phyloP scores from a whole-genome alignment of 192 early-diverging fungal genomes.

The Coemansia sp. region DNA sequence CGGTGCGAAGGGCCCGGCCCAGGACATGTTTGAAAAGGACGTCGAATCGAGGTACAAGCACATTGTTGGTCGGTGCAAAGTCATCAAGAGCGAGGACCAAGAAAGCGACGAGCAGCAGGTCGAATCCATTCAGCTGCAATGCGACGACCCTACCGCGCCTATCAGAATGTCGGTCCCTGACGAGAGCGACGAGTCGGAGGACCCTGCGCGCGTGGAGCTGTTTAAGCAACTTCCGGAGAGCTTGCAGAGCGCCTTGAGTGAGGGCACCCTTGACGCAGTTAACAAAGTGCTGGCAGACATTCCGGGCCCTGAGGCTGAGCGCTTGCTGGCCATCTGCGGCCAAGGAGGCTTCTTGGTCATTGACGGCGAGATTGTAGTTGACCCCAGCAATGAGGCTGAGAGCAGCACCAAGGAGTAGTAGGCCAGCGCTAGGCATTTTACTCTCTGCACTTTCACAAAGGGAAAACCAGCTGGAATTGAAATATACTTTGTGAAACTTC shows the following conservation, averaged over 20 bases:
- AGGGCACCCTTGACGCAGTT: conserved; percentile 75
- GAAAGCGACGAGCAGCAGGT: conserved; percentile 42
- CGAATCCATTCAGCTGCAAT: conserved; percentile 71
- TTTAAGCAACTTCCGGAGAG: conserved; percentile 65
- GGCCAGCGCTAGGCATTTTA: too few species aligned
- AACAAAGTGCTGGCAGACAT: conserved; percentile 75
- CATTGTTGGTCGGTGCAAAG: conserved; percentile 71
- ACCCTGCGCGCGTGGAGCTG: conserved; percentile 60
- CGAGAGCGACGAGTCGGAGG: conserved; percentile 47
- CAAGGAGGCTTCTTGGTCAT: conserved; percentile 64
- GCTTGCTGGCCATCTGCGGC: conserved; percentile 67
- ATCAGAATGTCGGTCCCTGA: conserved; percentile 66
- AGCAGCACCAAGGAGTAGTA: background rate
- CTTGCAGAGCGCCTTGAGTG: conserved; percentile 72
- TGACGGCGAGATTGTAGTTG: conserved; percentile 43
- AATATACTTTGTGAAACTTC: too few species aligned
- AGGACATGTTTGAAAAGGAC: conserved; percentile 79
- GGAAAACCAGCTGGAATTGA: too few species aligned
- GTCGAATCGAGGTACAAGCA: conserved; percentile 79
- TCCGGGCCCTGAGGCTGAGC: conserved; percentile 67
- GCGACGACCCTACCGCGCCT: conserved; percentile 63
- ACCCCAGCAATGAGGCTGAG: conserved; percentile 27
- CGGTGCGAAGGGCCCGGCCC: conserved; percentile 55
- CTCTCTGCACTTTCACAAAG: too few species aligned
- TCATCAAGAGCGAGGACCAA: conserved; percentile 55